These are phyloP conservation scores for Zalaria sp. DNA, from an alignment of 2,329 filamentous ascomycete species.

Conservation along the genomic window DNA sequence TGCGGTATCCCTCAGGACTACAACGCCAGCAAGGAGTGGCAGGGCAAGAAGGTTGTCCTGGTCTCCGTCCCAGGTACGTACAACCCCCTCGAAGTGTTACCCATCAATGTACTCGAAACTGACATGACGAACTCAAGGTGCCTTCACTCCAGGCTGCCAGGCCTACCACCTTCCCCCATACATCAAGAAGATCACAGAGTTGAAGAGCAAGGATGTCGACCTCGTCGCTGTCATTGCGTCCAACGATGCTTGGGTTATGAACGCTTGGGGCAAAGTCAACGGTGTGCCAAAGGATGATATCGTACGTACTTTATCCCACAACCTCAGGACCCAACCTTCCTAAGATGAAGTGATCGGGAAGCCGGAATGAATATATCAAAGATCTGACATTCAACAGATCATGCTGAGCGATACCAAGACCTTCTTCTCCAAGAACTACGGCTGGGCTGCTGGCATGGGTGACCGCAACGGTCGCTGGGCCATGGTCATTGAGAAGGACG, in stretches of 20 bases:
- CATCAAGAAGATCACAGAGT: constrained; percentile 53
- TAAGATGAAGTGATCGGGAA: too few relatives aligned
- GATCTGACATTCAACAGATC: constrained; percentile 29
- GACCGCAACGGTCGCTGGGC: constrained; percentile 69
- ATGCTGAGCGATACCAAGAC: constrained; percentile 63
- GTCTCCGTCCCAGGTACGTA: constrained; percentile 49
- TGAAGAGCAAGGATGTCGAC: constrained; percentile 73
- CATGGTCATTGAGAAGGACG: constrained; percentile 62
- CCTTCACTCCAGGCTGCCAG: constrained; percentile 80
- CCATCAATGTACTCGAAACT: neutral
- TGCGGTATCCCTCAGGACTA: constrained; percentile 70
- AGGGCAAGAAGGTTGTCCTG: constrained; percentile 56
- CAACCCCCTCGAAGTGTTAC: neutral
- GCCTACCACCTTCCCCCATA: constrained; percentile 70
- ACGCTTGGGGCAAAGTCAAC: constrained; percentile 61
- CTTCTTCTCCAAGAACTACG: constrained; percentile 52
- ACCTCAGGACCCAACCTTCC: too few relatives aligned
- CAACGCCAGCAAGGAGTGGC: constrained; percentile 65
- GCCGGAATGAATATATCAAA: too few relatives aligned
- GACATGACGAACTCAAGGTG: constrained; percentile 34
- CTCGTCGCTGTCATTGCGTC: constrained; percentile 65
- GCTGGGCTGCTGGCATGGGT: constrained; percentile 54
- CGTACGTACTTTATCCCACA: constrained; percentile 24
- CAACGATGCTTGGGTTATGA: constrained; percentile 83
- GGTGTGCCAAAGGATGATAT: constrained; percentile 52